Evolutionary conservation across 768 basidiomycete species (phyloP), one percentile per base, ranked within the genome.

Genomic region (Coprinopsis strossmayeri): DNA sequence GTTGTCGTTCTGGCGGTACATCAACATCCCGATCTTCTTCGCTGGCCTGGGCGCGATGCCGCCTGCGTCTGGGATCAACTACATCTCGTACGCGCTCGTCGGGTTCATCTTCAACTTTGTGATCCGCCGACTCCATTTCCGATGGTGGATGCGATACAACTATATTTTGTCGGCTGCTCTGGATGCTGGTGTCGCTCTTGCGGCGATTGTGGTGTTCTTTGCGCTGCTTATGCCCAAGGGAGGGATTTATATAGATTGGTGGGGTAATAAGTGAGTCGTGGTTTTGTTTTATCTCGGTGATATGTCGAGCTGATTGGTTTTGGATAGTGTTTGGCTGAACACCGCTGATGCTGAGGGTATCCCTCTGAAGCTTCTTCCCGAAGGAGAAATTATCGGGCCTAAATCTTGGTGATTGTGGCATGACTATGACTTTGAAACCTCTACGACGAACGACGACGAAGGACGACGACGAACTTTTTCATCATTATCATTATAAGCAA

Each of bases 91-190:
- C 86, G 68, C 81, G 39, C 47, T 86, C 23, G 74, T 73, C 18
- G 91, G 92, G 25, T 91, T 88, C 69, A 63, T 92, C 64, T 97
- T 97, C 82, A 93, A 91, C 68, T 90, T 72, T 67, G 73, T 76
- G 65, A 71, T 89, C 58, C 84, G 88, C 47, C 80, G 87, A 52
- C 79, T 68, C 66, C 82, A 69, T 57, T 77, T 78, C 69, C 69
- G 79, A 45, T 88, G 87, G 85, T 88, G 87, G 87, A 79, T 87
- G 79, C 81, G 87, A 34, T 92, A 90, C 77, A 94, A 92, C 71
- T 91, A 92, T 66, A 79, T 91, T 57, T 76, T 91, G 20, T 83
- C 87, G n/a, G 84, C 87, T n/a, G 75, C 76, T 30, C 71, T 82
- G 32, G 79, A 79, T 65, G 73, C 80, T 4, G 87, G 87, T 50